Evolutionary conservation across 495 filamentous ascomycete genomes (phyloP).

Genomic region (Trypethelium eluteriae): DNA sequence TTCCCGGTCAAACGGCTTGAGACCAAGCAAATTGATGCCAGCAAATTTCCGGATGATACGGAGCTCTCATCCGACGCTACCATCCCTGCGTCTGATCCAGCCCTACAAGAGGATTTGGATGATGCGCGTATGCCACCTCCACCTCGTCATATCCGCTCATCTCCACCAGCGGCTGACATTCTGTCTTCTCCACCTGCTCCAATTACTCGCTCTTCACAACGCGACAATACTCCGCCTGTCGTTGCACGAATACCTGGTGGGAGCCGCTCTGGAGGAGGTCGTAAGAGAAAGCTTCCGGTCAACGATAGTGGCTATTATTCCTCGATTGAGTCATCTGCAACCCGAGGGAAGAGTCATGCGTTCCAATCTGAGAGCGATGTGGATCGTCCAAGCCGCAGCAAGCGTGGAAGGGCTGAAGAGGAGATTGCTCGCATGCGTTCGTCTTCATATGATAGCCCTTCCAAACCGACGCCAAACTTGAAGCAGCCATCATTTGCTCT

Average conservation of each 20-base stretch:
- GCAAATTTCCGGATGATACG: constrained; percentile 43
- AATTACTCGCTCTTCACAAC: constrained; percentile 49
- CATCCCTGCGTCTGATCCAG: constrained; percentile 75
- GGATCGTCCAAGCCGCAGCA: constrained; percentile 62
- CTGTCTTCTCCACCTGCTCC: constrained; percentile 75
- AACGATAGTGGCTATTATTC: constrained; percentile 98
- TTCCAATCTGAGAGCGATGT: constrained; percentile 64
- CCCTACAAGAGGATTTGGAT: constrained; percentile 54
- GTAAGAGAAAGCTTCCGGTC: constrained; percentile 66
- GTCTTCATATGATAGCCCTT: constrained; percentile 89
- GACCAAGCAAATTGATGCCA: constrained; percentile 34
- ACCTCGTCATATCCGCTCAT: constrained; percentile 44
- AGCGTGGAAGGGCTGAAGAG: constrained; percentile 84
- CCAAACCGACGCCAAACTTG: constrained; percentile 47
- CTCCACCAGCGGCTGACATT: constrained; percentile 53
- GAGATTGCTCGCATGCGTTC: constrained; percentile 90
- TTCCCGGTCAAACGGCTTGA: constrained; percentile 25
- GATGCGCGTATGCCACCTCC: constrained; percentile 30
- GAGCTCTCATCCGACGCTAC: constrained; percentile 94
- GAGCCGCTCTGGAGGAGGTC: constrained; percentile 48
- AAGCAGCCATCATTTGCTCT: constrained; percentile 44
- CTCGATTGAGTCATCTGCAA: constrained; percentile 88
- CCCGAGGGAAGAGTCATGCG: constrained; percentile 57
- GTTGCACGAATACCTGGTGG: constrained; percentile 51
- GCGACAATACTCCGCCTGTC: constrained; percentile 69